These are phyloP conservation scores for Hordeum vulgare DNA, from an alignment of 176 grass and related monocot genomes.

Conservation along the genomic window DNA sequence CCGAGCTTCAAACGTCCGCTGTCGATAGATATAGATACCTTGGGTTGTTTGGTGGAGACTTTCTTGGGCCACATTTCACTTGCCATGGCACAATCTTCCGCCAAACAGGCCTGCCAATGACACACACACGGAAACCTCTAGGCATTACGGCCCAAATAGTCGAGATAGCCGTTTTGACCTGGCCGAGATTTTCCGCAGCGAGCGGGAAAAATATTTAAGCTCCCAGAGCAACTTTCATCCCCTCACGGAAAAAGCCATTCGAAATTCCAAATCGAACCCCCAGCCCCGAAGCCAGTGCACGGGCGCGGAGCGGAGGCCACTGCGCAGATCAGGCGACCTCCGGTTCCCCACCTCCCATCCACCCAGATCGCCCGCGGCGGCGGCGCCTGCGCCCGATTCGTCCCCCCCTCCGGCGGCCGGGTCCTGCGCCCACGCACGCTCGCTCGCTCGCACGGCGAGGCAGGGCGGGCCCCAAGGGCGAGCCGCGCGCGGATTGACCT, in stretches of 20 bases:
- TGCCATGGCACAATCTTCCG: too few species aligned
- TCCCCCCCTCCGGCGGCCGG: neutral
- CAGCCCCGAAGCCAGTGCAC: neutral
- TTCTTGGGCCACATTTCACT: too few species aligned
- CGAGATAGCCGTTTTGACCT: neutral
- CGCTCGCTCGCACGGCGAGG: too few species aligned
- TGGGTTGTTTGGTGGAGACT: too few species aligned
- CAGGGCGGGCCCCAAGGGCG: neutral
- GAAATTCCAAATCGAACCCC: constrained; percentile 5
- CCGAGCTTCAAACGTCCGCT: too few species aligned
- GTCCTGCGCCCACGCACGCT: neutral
- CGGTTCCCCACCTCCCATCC: neutral
- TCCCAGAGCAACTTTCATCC: neutral
- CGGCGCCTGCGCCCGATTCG: neutral
- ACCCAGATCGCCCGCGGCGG: neutral
- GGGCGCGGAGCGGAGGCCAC: neutral
- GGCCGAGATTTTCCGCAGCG: neutral
- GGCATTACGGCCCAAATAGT: neutral
- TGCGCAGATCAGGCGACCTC: neutral
- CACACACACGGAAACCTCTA: too few species aligned
- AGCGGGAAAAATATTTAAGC: constrained; percentile 30
- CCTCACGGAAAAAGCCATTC: neutral
- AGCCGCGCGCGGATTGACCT: neutral
- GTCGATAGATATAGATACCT: too few species aligned
- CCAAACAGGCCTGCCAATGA: too few species aligned